A percentile compares a stretch with the other conserved stretches of the same genome.
These are phyloP conservation scores for Neopestalotiopsis sp. DNA, from an alignment of 2,329 filamentous ascomycete genomes.

Conservation along the genomic window DNA sequence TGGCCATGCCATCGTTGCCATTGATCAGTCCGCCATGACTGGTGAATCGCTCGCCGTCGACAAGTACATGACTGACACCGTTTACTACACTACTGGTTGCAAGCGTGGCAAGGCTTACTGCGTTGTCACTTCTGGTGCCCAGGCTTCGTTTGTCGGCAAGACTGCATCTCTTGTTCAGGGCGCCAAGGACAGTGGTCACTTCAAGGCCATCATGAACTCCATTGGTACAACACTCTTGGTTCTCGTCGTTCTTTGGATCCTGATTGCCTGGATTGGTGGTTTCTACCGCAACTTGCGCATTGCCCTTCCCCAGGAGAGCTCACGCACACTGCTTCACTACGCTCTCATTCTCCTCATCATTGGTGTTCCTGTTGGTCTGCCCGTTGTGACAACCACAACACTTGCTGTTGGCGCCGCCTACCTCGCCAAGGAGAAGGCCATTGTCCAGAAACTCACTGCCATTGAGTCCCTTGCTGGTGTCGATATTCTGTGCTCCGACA, in stretches of 20 bases:
- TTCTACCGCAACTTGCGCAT: slow-evolving; percentile 74
- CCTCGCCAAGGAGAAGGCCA: slow-evolving; percentile 74
- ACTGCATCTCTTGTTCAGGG: slow-evolving; percentile 73
- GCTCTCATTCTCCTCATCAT: slow-evolving; percentile 71
- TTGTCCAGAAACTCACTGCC: slow-evolving; percentile 75
- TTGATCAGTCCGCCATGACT: slow-evolving; percentile 77
- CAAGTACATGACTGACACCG: slow-evolving; percentile 73
- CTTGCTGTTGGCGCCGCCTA: slow-evolving; percentile 76
- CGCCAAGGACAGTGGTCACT: slow-evolving; percentile 73
- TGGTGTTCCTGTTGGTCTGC: slow-evolving; percentile 76
- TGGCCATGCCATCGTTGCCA: slow-evolving; percentile 69
- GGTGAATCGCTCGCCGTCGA: slow-evolving; percentile 76
- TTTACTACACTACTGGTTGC: slow-evolving; percentile 78
- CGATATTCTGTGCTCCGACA: slow-evolving; percentile 76
- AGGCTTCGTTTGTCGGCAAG: slow-evolving; percentile 74
- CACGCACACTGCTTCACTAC: slow-evolving; percentile 66
- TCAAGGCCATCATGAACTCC: slow-evolving; percentile 81
- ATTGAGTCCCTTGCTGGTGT: slow-evolving; percentile 77
- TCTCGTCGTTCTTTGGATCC: slow-evolving; percentile 75
- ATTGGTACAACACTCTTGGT: slow-evolving; percentile 74
- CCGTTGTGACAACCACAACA: slow-evolving; percentile 75
- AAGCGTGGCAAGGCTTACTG: slow-evolving; percentile 76
- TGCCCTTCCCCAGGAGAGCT: slow-evolving; percentile 58
- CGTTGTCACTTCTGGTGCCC: slow-evolving; percentile 66
- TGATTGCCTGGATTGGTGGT: slow-evolving; percentile 73